Percentiles rank a stretch among this genome's conserved stretches.
phyloP scores from a whole-genome alignment of 768 basidiomycete species.

The Hypsizygus marmoreus region DNA sequence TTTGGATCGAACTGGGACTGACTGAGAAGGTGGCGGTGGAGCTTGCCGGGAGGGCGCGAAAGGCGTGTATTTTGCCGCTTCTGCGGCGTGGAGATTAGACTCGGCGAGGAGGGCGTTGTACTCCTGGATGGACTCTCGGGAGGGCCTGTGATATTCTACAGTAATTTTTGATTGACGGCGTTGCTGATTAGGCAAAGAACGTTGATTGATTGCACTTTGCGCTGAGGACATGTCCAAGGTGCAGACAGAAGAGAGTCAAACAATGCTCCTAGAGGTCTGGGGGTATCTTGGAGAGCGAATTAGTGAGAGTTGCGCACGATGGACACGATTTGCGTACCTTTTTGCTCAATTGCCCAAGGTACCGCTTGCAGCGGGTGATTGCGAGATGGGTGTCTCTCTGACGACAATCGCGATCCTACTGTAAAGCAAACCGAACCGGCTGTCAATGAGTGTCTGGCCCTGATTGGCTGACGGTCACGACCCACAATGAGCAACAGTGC shows the following conservation, averaged over 20 bases:
- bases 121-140: slow-evolving; percentile 74
- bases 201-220: slow-evolving; percentile 52
- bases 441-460: slow-evolving; percentile 12
- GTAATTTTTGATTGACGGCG: slow-evolving; percentile 63
- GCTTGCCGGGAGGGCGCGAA: slow-evolving; percentile 39
- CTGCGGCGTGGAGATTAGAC: slow-evolving; percentile 56
- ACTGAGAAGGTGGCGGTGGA: slow-evolving; percentile 41
- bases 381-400: slow-evolving; percentile 17
- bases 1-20: slow-evolving; percentile 45
- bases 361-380: slow-evolving; percentile 14
- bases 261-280: no score
- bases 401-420: slow-evolving; percentile 19
- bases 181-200: slow-evolving; percentile 41
- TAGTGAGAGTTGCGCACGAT: no score
- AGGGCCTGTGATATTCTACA: slow-evolving; percentile 76
- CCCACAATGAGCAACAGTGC: not conserved
- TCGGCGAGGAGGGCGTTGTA: slow-evolving; percentile 73
- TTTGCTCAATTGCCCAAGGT: slow-evolving; percentile 4
- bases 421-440: slow-evolving; percentile 3
- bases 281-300: no score
- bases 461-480: slow-evolving; percentile 14
- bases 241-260: not conserved
- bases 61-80: slow-evolving; percentile 41
- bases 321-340: slow-evolving; percentile 11
- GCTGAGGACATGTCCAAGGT: slow-evolving; percentile 41